Evolutionary conservation across 179 eudicot species (phyloP).

Genomic region (Gypsophila paniculata): DNA sequence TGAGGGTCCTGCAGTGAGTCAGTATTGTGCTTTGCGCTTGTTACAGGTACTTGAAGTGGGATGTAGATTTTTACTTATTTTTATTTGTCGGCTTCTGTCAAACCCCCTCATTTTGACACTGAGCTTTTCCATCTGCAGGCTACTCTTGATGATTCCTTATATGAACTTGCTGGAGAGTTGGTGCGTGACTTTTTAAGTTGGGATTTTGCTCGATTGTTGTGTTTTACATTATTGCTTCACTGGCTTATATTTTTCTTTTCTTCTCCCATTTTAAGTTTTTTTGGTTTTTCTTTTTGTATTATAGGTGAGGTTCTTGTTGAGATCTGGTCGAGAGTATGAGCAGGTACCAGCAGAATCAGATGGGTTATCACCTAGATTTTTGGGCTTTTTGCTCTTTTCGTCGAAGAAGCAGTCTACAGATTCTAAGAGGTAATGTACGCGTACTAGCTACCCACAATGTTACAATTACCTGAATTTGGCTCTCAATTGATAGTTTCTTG

Average conservation of each 20-base stretch:
- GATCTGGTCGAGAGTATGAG: constrained; percentile 95
- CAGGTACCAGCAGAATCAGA: constrained; percentile 61
- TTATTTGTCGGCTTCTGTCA: constrained; percentile 9
- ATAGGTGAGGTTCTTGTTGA: constrained; percentile 89
- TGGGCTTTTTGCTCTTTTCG: constrained; percentile 73
- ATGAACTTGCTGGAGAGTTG: constrained; percentile 99
- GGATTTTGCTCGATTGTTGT: background rate
- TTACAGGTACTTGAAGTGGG: constrained; percentile 56
- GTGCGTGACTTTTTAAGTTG: constrained; percentile 34
- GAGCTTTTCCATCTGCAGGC: constrained; percentile 47
- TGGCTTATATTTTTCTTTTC: background rate
- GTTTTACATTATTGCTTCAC: background rate
- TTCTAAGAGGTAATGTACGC: constrained; percentile 50
- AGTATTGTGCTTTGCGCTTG: constrained; percentile 90
- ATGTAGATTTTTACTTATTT: constrained; percentile 7
- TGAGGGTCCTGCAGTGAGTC: constrained; percentile 95
- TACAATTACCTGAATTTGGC: background rate
- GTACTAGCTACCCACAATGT: background rate
- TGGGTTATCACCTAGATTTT: constrained; percentile 70
- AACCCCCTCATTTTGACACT: constrained; percentile 21
- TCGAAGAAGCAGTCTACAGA: constrained; percentile 65
- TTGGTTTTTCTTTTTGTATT: background rate
- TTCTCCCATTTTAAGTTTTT: background rate
- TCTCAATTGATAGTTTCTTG: constrained; percentile 11
- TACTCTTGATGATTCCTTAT: constrained; percentile 85